These are phyloP conservation scores for Cladosporium sp. DNA, from an alignment of 2,329 filamentous ascomycete species.

Conservation along the genomic window DNA sequence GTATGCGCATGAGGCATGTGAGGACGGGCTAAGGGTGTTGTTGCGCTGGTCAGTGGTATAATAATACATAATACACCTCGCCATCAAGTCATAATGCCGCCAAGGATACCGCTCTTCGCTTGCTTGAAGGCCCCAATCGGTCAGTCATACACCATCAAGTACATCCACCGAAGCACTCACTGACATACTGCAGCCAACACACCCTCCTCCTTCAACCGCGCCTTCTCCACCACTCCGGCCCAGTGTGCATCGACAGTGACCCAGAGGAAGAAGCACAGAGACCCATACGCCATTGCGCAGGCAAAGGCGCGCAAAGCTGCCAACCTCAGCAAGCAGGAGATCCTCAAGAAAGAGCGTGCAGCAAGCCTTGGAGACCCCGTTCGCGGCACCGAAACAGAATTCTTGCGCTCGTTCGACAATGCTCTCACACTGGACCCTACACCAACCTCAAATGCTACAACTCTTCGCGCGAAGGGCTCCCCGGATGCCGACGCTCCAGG, in stretches of 20 bases:
- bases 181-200: constrained; percentile 21
- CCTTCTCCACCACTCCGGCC: constrained; percentile 65
- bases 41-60: constrained; percentile 3
- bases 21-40: constrained; percentile 13
- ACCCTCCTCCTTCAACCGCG: constrained; percentile 29
- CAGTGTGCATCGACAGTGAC: constrained; percentile 58
- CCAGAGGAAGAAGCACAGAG: constrained; percentile 67
- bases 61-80: background rate
- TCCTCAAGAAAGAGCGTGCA: constrained; percentile 66
- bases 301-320: constrained; percentile 80
- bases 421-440: constrained; percentile 46
- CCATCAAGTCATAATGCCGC: constrained; percentile 44
- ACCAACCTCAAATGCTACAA: constrained; percentile 28
- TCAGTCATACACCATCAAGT: constrained; percentile 27
- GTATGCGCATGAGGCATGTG: constrained; percentile 19
- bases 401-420: constrained; percentile 77
- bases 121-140: constrained; percentile 47
- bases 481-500: constrained; percentile 20
- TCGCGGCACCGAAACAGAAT: constrained; percentile 75
- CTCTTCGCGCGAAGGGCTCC: constrained; percentile 10
- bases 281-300: constrained; percentile 82
- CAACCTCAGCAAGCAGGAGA: constrained; percentile 73
- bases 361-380: constrained; percentile 74
- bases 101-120: constrained; percentile 48
- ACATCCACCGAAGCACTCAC: background rate